Evolutionary conservation across 2,329 filamentous ascomycete species (phyloP), one percentile per base, ranked within the genome.

Genomic region (Balansia obtecta): DNA sequence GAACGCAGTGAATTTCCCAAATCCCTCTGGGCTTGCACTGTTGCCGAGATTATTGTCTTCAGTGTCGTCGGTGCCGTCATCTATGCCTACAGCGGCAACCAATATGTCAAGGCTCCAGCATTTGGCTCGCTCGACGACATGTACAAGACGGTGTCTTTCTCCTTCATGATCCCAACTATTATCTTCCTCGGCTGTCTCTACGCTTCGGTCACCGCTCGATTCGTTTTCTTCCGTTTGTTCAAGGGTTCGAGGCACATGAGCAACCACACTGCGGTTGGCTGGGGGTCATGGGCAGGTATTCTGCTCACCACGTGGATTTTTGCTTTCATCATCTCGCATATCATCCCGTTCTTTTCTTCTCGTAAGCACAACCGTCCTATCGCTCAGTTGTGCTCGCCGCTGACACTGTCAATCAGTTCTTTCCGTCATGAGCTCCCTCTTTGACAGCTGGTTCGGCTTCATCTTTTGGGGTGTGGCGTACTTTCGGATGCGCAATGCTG

Each of bases 81-180:
- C 15, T 95, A 95, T 63, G 85, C 75, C n/a, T 95, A 88, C 64
- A 89, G 86, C 0, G 90, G 90, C 46, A 90, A 85, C 49, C 84
- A 95, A 62, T 95, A 95, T 72, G 88, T 89, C 69, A 90, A 85
- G 0, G 73, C 86, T 0, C 90, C 90, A 0, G 90, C 90, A 0
- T 96, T 96, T 58, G 89, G 88, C 11, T 90, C 87, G 1, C 72
- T 96, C 20, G 76, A 85, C 41, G 79, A 86, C 45, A 73, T 84
- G 2, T 93, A 84, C 70, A 89, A 93, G 71, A 95, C 95, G 71
- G 76, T 93, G 2, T 79, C 87, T 0, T 96, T 95, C 68, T 89
- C 85, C 12, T 95, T 96, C 71, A 95, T 95, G 89, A 85, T 96
- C 33, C 90, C 90, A 0, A 96, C 90, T 0, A 76, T 96, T 56